A percentile compares a stretch with the other conserved stretches of the same genome.
These are phyloP conservation scores for Nymphaea colorata DNA, from an alignment of 164 flowering plant genomes.

Conservation along the genomic window DNA sequence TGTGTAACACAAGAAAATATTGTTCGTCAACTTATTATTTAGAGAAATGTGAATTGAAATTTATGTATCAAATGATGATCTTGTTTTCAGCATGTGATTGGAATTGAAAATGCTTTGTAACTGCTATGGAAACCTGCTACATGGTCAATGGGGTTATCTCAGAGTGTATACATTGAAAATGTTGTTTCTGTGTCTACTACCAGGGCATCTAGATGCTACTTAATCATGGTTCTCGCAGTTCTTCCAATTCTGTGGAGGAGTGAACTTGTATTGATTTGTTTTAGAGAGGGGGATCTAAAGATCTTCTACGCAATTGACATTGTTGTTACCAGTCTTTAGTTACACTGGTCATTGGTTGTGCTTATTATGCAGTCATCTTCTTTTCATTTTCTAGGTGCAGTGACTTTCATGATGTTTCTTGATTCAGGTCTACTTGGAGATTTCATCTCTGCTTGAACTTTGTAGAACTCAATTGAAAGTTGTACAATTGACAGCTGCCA, in stretches of 20 bases:
- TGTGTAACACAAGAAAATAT: not conserved
- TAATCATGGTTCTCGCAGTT: not conserved
- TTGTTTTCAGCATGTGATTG: not conserved
- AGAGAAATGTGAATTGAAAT: not conserved
- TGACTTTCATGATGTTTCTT: not conserved
- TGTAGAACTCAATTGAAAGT: constrained; percentile 80
- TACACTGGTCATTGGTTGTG: not conserved
- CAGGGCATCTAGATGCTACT: no score
- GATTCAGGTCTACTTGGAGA: constrained; percentile 63
- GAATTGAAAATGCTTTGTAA: not conserved
- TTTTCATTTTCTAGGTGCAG: not conserved
- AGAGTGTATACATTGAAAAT: no score
- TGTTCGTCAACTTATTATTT: not conserved
- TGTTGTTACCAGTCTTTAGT: not conserved
- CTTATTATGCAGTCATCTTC: not conserved
- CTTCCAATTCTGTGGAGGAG: not conserved
- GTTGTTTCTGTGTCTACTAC: not conserved
- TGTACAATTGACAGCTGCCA: constrained; percentile 54
- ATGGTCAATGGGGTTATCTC: not conserved
- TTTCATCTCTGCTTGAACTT: constrained; percentile 40
- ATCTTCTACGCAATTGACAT: not conserved
- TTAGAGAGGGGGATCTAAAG: not conserved
- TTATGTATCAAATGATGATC: not conserved
- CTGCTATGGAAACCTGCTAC: not conserved
- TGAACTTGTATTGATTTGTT: not conserved